Evolutionary conservation across 192 early-diverging fungal genomes (phyloP), one percentile per base, ranked within the genome.

Genomic region (Gorgonomyces haynaldii): DNA sequence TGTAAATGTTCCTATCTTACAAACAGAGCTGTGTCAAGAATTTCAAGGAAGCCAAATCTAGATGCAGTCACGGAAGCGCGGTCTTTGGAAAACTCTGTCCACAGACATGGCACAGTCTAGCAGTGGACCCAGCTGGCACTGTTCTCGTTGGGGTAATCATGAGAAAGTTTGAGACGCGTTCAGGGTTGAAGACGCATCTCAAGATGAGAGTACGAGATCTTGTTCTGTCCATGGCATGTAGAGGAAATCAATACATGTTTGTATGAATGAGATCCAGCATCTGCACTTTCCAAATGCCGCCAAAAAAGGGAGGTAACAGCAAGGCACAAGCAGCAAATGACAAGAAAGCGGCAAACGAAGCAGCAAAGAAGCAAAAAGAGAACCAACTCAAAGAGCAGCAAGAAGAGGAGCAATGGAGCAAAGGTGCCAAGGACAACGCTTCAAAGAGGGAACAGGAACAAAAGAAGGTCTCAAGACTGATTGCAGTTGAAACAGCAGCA

Each of bases 41-140:
- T 12, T 15, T 42, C 15, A n/a, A n/a, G 24, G 10, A 10, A 17
- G 27, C 52, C 13, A 54, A 69, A 55, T 20, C 46, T 27, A 53
- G 50, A 32, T 69, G 67, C 27, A 63, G 67, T 1, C 51, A 43
- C n/a, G 67, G 52, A 4, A 69, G 34, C 16, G 32, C 29, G 1
- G 57, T 44, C 35, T 69, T 69, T 2, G 61, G 32, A 48, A 66
- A 69, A 1, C 35, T 51, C 2, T 34, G 19, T 7, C 67, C 62
- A 29, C 67, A 69, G 5, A 69, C 45, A 53, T 65, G 62, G 50
- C 67, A 69, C 2, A 69, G 37, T 22, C 17, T 41, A 22, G n/a
- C n/a, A n/a, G n/a, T n/a, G n/a, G n/a, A n/a, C n/a, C n/a, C n/a
- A n/a, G n/a, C n/a, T n/a, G n/a, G n/a, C n/a, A n/a, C n/a, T n/a